Percentiles rank a stretch among this genome's conserved stretches.
phyloP scores from a whole-genome alignment of 1,284 basidiomycete genomes.

The Cryptococcus wingfieldii region DNA sequence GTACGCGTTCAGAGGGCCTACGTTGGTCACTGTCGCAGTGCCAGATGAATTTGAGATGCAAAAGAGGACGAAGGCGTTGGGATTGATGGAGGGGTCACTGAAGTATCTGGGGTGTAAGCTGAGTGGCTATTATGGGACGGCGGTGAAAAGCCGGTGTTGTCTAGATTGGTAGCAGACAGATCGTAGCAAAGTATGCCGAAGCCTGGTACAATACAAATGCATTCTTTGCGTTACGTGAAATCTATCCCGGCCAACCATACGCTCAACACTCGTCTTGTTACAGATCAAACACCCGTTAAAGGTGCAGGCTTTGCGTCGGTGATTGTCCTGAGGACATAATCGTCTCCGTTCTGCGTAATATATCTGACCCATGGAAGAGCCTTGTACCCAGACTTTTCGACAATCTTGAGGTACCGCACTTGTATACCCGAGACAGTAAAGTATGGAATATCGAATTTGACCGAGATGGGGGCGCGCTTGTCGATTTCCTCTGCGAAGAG shows the following conservation, averaged over 20 bases:
- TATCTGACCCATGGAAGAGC: constrained; percentile 15
- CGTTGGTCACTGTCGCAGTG: background rate
- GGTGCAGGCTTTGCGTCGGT: constrained; percentile 36
- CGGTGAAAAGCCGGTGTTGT: background rate
- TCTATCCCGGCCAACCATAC: background rate
- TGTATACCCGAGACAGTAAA: constrained; percentile 94
- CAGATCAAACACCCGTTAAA: background rate
- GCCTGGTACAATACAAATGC: background rate
- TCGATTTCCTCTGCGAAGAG: constrained; percentile 66
- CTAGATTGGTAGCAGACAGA: background rate
- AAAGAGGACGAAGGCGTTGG: background rate
- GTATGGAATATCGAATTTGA: constrained; percentile 98
- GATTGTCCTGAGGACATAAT: constrained; percentile 59
- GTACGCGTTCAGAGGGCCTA: background rate
- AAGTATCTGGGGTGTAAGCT: background rate
- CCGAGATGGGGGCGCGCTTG: constrained; percentile 87
- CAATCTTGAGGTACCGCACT: constrained; percentile 93
- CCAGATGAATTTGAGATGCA: background rate
- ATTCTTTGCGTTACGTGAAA: background rate
- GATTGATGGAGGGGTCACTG: background rate
- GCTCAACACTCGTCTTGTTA: background rate
- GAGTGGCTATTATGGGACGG: too few species aligned
- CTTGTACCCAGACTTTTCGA: constrained; percentile 96
- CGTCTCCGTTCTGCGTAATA: constrained; percentile 80
- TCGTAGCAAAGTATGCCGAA: background rate